Evolutionary conservation across 2,329 filamentous ascomycete species (phyloP), one percentile per base, ranked within the genome.

Genomic region (Colletotrichum tofieldiae): DNA sequence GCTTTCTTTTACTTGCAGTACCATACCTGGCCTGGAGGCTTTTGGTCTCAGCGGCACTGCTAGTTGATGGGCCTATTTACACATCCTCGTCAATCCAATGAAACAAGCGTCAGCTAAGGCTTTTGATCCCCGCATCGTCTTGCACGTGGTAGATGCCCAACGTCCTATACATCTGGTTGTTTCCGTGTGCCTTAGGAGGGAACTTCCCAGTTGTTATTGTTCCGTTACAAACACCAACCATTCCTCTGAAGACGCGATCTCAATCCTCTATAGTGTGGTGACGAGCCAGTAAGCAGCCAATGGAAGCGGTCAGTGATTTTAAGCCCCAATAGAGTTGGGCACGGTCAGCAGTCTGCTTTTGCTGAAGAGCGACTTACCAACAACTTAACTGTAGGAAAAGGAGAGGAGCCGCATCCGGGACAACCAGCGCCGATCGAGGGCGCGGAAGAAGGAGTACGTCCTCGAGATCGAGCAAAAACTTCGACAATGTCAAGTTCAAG

Each of bases 371-470:
- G 47, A 60, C 66, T 72, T 72, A 72, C 70, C 65, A 70, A 70
- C 23, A 37, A 35, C 45, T 65, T 39, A 39, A 39, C 35, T 29
- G 51, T 49, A 71, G 71, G 71, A 73, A 63, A 66, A 64, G 55
- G 71, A 73, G 58, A 71, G 60, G 56, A 73, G 61, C 73, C 91
- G 93, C 70, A 92, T 94, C 75, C 89, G 93, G 75, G 92, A 95
- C 77, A 95, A 95, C 77, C 93, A 95, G 79, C 87, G 93, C 67
- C 90, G 93, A 73, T 94, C 91, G n/a, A 90, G 93, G 65, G 92
- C 92, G 56, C 88, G 93, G 45, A 88, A 91, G 74, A 93, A 93
- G 83, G 92, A 94, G 77, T 94, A 95, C 78, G 83, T 94, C 49
- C 85, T 90, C 73, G 91, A 93, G 67, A 87, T 94, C 37, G 92